Evolutionary conservation across 352 stramenopile genomes (phyloP), one percentile per base, ranked within the genome.

Genomic region (Pythium myriotylum): DNA sequence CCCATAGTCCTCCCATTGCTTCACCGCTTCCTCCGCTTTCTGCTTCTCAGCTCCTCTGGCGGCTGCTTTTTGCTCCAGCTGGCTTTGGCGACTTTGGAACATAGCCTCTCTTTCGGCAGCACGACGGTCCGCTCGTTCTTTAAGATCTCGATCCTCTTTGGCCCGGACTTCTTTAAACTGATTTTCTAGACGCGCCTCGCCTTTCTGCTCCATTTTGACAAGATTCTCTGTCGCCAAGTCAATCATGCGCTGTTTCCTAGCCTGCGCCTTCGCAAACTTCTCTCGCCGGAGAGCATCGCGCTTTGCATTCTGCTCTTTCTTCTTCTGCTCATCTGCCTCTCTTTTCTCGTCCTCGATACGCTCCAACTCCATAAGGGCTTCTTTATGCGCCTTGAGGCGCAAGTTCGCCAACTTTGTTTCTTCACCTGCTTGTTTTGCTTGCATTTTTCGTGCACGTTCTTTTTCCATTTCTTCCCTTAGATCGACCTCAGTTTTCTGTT

Each of bases 221-320:
- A 95, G 57, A 46, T 91, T 89, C 20, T 91, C 74, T 14, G 78
- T 81, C 26, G 79, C 86, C 53, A 91, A 68, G 47, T 95, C 82
- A 43, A 95, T 92, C 86, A 95, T 93, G 19, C 81, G 81, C 60
- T 92, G 82, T 52, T 92, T 92, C 45, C 82, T 70, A 32, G 81
- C 71, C 33, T 89, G 78, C 0, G 77, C 60, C 29, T 76, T 72
- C 17, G 79, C 78, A 35, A 79, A 75, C 49, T 92, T 92, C 33
- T 86, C 69, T 3, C 66, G 65, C 33, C 87, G 74, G 23, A 93
- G 54, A 48, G 78, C 69, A 20, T 91, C 70, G 9, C 85, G 80
- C 55, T 89, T 89, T 10, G 75, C 70, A 35, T 86, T 77, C 4
- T 82, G 79, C 39, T 77, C 51, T 40, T 81, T 72, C 29, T 92